phyloP scores from a whole-genome alignment of 805 yeast genomes.

The Monosporozyma solicola region DNA sequence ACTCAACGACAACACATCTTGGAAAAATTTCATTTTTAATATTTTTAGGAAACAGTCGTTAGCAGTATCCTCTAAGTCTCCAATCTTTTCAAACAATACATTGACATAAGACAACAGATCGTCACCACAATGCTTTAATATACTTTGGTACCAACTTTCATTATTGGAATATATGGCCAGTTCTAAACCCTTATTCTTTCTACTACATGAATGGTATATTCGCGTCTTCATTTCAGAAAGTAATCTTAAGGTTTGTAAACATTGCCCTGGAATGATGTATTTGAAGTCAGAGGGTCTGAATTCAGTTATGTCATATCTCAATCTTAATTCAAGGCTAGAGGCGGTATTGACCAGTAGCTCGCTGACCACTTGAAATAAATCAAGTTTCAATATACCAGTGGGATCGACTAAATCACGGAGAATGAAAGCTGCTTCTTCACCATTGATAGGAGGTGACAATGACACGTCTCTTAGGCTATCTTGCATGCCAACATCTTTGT shows the following conservation, averaged over 20 bases:
- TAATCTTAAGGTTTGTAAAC: slow-evolving; percentile 49
- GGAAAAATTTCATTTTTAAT: slow-evolving; percentile 10
- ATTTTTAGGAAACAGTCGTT: slow-evolving; percentile 1
- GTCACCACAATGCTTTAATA: slow-evolving; percentile 1
- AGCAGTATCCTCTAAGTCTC: background rate
- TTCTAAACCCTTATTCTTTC: background rate
- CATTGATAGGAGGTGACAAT: slow-evolving; percentile 6
- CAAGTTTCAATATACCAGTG: slow-evolving; percentile 2
- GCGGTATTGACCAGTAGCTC: slow-evolving; percentile 45
- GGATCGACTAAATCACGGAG: slow-evolving; percentile 10
- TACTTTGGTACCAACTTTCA: slow-evolving; percentile 6
- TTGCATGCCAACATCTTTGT: background rate
- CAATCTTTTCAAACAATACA: slow-evolving; percentile 1
- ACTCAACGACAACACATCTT: slow-evolving; percentile 7
- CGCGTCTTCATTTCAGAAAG: slow-evolving; percentile 30
- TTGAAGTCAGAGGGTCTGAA: background rate
- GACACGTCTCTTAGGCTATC: background rate
- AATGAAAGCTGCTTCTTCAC: slow-evolving; percentile 15
- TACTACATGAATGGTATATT: background rate
- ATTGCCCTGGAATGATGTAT: slow-evolving; percentile 38
- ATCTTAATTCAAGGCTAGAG: slow-evolving; percentile 54
- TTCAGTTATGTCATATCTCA: slow-evolving; percentile 39
- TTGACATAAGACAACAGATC: slow-evolving; percentile 7
- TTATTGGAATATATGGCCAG: background rate
- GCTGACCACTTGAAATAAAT: slow-evolving; percentile 20